Evolutionary conservation across 768 basidiomycete genomes (phyloP).

Genomic region (Pulveroboletus sp.): DNA sequence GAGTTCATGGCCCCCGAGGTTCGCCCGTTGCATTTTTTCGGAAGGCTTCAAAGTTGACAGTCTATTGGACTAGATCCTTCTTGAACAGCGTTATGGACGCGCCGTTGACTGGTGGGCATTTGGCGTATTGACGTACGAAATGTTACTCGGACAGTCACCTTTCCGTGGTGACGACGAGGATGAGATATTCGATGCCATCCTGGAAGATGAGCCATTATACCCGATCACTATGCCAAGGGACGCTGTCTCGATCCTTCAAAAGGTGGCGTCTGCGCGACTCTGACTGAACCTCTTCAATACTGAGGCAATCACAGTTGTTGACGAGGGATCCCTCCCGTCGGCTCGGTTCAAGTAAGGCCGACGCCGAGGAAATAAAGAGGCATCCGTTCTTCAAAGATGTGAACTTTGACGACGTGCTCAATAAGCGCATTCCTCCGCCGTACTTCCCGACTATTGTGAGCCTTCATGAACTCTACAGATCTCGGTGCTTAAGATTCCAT

Average conservation of each 20-base stretch:
- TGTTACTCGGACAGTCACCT: constrained; percentile 97
- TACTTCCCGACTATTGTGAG: constrained; percentile 95
- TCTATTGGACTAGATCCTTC: constrained; percentile 65
- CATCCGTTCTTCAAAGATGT: constrained; percentile 99
- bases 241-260: constrained; percentile 91
- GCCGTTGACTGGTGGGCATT: constrained; percentile 99
- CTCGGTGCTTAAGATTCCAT: constrained; percentile 8
- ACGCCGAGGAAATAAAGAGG: constrained; percentile 95
- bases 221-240: constrained; percentile 99
- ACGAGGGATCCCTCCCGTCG: constrained; percentile 89
- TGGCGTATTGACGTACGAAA: constrained; percentile 97
- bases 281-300: background rate
- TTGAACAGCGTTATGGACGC: constrained; percentile 98
- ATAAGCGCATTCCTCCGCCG: constrained; percentile 95
- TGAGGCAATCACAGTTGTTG: constrained; percentile 55
- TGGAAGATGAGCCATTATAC: constrained; percentile 97
- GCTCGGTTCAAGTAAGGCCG: constrained; percentile 85
- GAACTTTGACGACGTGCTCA: constrained; percentile 92
- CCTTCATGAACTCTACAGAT: constrained; percentile 2
- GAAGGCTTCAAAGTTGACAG: background rate
- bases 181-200: constrained; percentile 98
- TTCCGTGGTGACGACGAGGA: constrained; percentile 99
- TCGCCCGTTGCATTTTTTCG: constrained; percentile 13
- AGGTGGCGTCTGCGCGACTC: constrained; percentile 44
- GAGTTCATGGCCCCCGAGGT: constrained; percentile 99